Evolutionary conservation across 2,329 filamentous ascomycete species (phyloP), one percentile per base, ranked within the genome.

Genomic region (Hypoxylon sp.): DNA sequence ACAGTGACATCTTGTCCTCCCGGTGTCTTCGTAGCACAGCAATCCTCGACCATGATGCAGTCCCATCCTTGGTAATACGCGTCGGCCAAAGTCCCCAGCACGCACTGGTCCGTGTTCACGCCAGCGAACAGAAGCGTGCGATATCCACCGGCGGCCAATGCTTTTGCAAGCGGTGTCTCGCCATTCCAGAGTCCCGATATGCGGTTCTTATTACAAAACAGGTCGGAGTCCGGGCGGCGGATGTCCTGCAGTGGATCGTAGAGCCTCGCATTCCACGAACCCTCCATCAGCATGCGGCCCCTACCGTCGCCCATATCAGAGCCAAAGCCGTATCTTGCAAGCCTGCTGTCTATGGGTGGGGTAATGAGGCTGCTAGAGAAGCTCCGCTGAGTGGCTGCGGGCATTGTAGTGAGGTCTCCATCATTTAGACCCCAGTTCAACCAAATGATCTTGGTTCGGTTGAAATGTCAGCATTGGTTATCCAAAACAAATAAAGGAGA

Each of bases 41-140:
- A 77, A 73, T 89, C 87, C n/a, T 81, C 81, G 13, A 89, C 71
- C 72, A 89, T 73, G 21, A 89, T 76, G 70, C 84, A 86, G 72
- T 88, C 85, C 77, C 83, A 88, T 0, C 87, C 87, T 67, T 81
- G 82, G 70, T 82, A 84, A 70, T 85, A 87, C 2, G 84, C 85
- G 77, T 90, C 86, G 53, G 82, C 79, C 64, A 89, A 76, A 13
- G 86, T 88, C 0, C 86, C 85, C 21, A 84, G 80, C 6, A 90
- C 87, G 73, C 87, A 89, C 74, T 89, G 87, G 76, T 90, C 87
- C 2, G 87, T 88, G 72, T 90, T 89, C 11, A 89, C 87, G 0
- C 88, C 87, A 0, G 85, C 78, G 68, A 89, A 88, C 19, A 90
- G 72, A 48, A 89, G 73, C 4, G 86, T 89, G 48, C 80, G 65